phyloP scores from a whole-genome alignment of 1,284 basidiomycete genomes.

The Rhodofomes roseus region DNA sequence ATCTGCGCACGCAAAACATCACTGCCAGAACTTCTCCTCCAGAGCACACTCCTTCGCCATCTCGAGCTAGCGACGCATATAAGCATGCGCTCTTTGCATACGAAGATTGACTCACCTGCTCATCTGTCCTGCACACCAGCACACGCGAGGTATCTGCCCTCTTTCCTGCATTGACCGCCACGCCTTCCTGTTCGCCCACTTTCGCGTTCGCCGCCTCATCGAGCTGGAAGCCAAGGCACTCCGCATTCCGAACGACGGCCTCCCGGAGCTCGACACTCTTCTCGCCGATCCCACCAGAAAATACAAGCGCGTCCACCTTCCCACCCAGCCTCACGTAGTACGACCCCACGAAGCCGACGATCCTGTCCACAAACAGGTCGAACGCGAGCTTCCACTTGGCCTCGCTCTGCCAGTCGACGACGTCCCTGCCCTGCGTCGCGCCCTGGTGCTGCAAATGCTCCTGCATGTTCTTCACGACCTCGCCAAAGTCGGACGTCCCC shows the following conservation, averaged over 20 bases:
- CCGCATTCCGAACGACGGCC: constrained; percentile 49
- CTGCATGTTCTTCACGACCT: constrained; percentile 44
- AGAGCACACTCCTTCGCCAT: constrained; percentile 58
- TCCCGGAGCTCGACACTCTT: constrained; percentile 56
- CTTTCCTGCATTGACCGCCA: constrained; percentile 45
- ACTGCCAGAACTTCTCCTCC: constrained; percentile 37
- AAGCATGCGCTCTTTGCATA: background rate
- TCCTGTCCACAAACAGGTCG: constrained; percentile 70
- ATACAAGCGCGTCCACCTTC: constrained; percentile 75
- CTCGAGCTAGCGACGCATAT: constrained; percentile 42
- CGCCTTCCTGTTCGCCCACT: constrained; percentile 40
- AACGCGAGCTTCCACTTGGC: constrained; percentile 54
- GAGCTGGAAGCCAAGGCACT: constrained; percentile 57
- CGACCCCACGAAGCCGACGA: constrained; percentile 67
- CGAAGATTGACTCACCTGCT: constrained; percentile 30
- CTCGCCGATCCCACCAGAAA: constrained; percentile 87
- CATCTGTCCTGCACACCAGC: constrained; percentile 63
- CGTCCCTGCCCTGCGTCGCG: constrained; percentile 28
- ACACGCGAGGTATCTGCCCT: constrained; percentile 31
- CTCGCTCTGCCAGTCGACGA: constrained; percentile 13
- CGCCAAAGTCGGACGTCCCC: constrained; percentile 76
- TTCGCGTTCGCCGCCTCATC: constrained; percentile 33
- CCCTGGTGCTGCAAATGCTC: constrained; percentile 20
- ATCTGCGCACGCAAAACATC: no score
- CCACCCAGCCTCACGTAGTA: constrained; percentile 72